Evolutionary conservation across 2,329 filamentous ascomycete genomes (phyloP).

Genomic region (Stagonosporopsis tanaceti): DNA sequence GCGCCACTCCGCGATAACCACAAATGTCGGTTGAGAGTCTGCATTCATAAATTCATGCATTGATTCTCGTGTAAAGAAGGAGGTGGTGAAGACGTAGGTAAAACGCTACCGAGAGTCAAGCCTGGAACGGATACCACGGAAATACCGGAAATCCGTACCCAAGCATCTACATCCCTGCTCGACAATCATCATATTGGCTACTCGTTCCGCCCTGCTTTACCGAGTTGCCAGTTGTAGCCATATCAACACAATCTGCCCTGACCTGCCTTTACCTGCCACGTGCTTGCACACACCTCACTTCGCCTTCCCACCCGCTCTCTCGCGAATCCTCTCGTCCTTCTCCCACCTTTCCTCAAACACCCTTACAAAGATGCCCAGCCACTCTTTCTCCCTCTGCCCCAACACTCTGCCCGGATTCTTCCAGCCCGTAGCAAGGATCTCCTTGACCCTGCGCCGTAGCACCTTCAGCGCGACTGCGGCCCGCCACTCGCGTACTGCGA

Average conservation of each 20-base stretch:
- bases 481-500: slow-evolving; percentile 88
- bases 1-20: background rate
- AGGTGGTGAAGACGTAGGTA: no score
- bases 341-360: slow-evolving; percentile 43
- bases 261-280: no score
- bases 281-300: slow-evolving; percentile 25
- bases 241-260: background rate
- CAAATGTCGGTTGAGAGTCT: background rate
- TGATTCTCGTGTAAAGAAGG: background rate
- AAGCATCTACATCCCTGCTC: no score
- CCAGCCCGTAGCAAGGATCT: slow-evolving; percentile 76
- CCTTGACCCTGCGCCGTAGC: slow-evolving; percentile 74
- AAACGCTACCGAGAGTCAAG: no score
- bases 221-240: background rate
- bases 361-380: slow-evolving; percentile 50
- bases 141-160: no score
- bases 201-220: background rate
- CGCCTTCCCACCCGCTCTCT: slow-evolving; percentile 38
- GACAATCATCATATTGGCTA: no score
- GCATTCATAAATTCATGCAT: background rate
- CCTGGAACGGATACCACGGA: no score
- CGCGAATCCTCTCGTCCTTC: slow-evolving; percentile 44
- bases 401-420: slow-evolving; percentile 58
- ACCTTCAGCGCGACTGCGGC: slow-evolving; percentile 88
- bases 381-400: slow-evolving; percentile 51